phyloP scores from a whole-genome alignment of 2,329 filamentous ascomycete genomes.

The Pseudonectria buxi region DNA sequence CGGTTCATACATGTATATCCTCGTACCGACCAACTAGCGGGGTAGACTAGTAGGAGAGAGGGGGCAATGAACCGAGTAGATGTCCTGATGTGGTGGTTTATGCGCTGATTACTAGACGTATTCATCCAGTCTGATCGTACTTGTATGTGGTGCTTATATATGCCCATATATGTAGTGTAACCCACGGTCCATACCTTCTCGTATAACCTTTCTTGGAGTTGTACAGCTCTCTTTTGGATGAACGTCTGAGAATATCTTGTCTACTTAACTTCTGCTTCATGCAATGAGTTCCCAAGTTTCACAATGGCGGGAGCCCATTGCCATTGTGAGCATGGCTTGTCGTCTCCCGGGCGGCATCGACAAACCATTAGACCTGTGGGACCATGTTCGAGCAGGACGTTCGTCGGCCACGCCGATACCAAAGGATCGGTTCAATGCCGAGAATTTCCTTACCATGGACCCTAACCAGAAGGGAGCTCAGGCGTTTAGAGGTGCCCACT shows the following conservation, averaged over 20 bases:
- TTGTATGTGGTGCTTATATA: slow-evolving; percentile 4
- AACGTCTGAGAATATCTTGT: slow-evolving; percentile 3
- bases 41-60: slow-evolving; percentile 1
- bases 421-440: slow-evolving; percentile 18
- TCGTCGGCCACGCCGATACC: slow-evolving; percentile 17
- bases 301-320: slow-evolving; percentile 19
- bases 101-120: slow-evolving; percentile 3
- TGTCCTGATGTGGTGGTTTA: slow-evolving; percentile 1
- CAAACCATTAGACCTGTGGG: slow-evolving; percentile 17
- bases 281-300: slow-evolving; percentile 13
- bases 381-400: slow-evolving; percentile 15
- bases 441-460: slow-evolving; percentile 18
- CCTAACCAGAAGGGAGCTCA: slow-evolving; percentile 17
- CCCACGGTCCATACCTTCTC: slow-evolving; percentile 1
- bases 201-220: slow-evolving; percentile 1
- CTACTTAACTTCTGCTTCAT: slow-evolving; percentile 3
- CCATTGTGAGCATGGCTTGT: slow-evolving; percentile 18
- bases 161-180: slow-evolving; percentile 1
- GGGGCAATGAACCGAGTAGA: slow-evolving; percentile 1
- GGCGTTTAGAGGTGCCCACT: slow-evolving; percentile 17
- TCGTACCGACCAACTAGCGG: too few relatives aligned
- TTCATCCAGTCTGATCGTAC: slow-evolving; percentile 1
- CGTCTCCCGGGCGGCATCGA: slow-evolving; percentile 19
- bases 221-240: slow-evolving; percentile 2
- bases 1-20: slow-evolving; percentile 3